phyloP scores from a whole-genome alignment of 805 yeast species.

The Candida nitratophila region DNA sequence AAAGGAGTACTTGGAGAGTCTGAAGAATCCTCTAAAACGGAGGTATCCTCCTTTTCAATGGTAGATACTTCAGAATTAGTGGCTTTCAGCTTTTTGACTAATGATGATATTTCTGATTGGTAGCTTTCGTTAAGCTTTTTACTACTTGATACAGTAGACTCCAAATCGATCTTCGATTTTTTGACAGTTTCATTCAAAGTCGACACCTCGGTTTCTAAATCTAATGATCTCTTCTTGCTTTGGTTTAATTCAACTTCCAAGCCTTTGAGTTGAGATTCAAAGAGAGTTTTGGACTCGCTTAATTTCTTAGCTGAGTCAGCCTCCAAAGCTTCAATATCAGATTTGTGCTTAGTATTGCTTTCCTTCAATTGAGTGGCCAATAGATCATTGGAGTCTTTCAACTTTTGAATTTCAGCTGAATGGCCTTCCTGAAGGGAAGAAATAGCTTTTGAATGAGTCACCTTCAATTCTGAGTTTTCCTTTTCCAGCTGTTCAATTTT shows the following conservation, averaged over 20 bases:
- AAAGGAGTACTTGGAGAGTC: background rate
- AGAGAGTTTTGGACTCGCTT: background rate
- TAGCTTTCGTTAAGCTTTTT: background rate
- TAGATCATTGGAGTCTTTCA: background rate
- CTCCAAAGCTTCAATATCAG: too few relatives aligned
- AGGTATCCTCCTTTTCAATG: conserved; percentile 1
- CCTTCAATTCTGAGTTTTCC: background rate
- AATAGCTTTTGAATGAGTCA: conserved; percentile 1
- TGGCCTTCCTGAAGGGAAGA: conserved; percentile 1
- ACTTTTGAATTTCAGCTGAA: background rate
- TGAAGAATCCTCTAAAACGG: background rate
- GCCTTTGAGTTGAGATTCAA: background rate
- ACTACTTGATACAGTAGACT: background rate
- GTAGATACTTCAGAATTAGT: conserved; percentile 10
- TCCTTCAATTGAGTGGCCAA: too few relatives aligned
- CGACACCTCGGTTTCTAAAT: background rate
- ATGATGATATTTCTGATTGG: background rate
- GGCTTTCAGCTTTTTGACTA: background rate
- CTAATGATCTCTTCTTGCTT: background rate
- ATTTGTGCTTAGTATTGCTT: too few relatives aligned
- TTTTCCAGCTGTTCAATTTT: conserved; percentile 6
- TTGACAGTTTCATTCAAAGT: background rate
- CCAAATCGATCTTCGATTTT: background rate
- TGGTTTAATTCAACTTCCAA: background rate
- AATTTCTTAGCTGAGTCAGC: too few relatives aligned